Conservation (phyloP, 495 filamentous ascomycete species). For the Podospora sp. region DNA sequence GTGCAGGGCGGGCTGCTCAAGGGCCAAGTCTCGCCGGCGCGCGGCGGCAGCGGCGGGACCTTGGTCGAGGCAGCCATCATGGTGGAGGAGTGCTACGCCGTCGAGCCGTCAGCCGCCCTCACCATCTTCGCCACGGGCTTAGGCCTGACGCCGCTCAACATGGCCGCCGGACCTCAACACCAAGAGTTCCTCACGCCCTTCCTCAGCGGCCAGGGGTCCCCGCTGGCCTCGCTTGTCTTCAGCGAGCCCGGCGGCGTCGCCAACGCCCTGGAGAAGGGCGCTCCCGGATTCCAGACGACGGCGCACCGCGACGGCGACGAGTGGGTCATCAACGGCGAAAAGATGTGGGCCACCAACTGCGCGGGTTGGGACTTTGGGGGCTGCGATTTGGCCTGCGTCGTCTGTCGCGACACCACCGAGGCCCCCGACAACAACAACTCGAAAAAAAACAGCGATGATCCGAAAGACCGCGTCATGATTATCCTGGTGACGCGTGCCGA, state of each 20-base stretch:
- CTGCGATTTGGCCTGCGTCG: conserved; percentile 56
- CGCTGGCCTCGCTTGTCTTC: conserved; percentile 55
- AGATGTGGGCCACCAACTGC: conserved; percentile 56
- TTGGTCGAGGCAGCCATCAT: conserved; percentile 53
- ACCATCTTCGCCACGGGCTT: conserved; percentile 57
- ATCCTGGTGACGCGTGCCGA: conserved; percentile 51
- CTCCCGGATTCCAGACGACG: conserved; percentile 50
- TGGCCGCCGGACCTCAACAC: conserved; percentile 46
- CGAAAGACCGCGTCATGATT: conserved; percentile 48
- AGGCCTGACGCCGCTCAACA: conserved; percentile 52
- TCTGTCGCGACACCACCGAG: conserved; percentile 48
- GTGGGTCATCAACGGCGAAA: conserved; percentile 60
- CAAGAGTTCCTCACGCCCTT: conserved; percentile 53
- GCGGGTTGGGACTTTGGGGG: conserved; percentile 56
- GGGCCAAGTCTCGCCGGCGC: conserved; percentile 45
- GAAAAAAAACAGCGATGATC: conserved; percentile 32
- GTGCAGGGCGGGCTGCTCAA: conserved; percentile 49
- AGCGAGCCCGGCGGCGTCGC: conserved; percentile 55
- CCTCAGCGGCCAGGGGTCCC: conserved; percentile 46
- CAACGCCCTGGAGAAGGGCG: conserved; percentile 56
- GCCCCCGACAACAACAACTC: conserved; percentile 17
- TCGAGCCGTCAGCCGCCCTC: conserved; percentile 51
- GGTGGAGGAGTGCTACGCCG: conserved; percentile 55
- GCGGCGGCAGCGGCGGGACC: conserved; percentile 47
- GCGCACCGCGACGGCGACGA: conserved; percentile 55